Evolutionary conservation across 768 basidiomycete genomes (phyloP), one percentile per base, ranked within the genome.

Genomic region (Tulasnella sp.): DNA sequence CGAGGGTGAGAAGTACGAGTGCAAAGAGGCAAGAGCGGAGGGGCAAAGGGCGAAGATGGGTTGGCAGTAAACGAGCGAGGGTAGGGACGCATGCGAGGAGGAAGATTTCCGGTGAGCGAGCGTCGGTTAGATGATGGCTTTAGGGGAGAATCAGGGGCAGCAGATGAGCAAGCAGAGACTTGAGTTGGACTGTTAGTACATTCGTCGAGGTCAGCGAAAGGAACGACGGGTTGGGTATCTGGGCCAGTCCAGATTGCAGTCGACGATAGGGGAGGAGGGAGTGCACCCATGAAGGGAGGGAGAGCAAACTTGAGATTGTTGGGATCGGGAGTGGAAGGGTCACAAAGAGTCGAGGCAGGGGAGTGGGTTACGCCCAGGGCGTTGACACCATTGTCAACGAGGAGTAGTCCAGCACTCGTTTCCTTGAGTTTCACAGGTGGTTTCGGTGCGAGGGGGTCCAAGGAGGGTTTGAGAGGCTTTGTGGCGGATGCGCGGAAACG

Each of bases 21-120:
- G 45, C 27, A 48, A 4, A 48, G 49, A 35, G 17, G 34, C 31
- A 51, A 12, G 35, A 32, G 56, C 25, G 39, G 56, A 27, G 40
- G 48, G 23, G 41, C 50, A 65, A 68, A 29, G 63, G 63, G 14
- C 66, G 66, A 39, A 65, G 65, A 5, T 60, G 46, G 32, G 2
- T 21, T 27, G 17, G 31, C 23, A 19, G 29, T 9, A 29, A 32
- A 32, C 17, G 45, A 48, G 14, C 25, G 27, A n/a, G 45, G 27
- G 1, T 25, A 42, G 5, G 41, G n/a, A 27, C 3, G 40, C 17
- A 45, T 23, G 27, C 55, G 55, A 48, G 40, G 55, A 17, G 42
- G 40, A 32, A 48, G n/a, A 17, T 48, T 25, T 25, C 27, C 25
- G 25, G 27, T 48, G 45, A 8, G 19, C 25, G 25, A 17, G 17